These are phyloP conservation scores for Sporodiniella umbellata DNA, from an alignment of 371 early-diverging fungal genomes.

Conservation along the genomic window DNA sequence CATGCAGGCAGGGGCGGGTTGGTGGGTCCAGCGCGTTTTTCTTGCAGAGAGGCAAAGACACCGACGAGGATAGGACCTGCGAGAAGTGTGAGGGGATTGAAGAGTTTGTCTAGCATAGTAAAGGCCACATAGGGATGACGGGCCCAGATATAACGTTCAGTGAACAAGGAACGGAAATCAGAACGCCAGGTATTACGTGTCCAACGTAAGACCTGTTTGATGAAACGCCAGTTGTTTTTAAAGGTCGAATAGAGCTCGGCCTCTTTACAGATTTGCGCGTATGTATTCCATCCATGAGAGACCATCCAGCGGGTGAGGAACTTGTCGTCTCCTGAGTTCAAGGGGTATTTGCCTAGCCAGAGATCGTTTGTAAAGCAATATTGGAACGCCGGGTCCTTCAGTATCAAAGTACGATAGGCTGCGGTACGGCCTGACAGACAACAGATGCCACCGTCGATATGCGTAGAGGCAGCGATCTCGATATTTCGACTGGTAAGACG, in stretches of 20 bases:
- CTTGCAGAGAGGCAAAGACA: slow-evolving; percentile 29
- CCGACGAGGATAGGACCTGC: slow-evolving; percentile 66
- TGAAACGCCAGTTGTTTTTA: slow-evolving; percentile 77
- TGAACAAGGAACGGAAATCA: slow-evolving; percentile 64
- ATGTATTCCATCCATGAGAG: slow-evolving; percentile 68
- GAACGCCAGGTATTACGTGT: slow-evolving; percentile 79
- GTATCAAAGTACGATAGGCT: slow-evolving; percentile 69
- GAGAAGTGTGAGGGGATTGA: slow-evolving; percentile 70
- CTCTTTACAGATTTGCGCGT: slow-evolving; percentile 71
- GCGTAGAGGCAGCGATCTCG: slow-evolving; percentile 72
- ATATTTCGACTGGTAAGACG: slow-evolving; percentile 72
- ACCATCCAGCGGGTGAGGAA: slow-evolving; percentile 79
- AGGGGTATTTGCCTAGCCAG: slow-evolving; percentile 68
- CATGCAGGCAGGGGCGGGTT: slow-evolving; percentile 44
- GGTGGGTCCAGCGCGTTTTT: slow-evolving; percentile 25
- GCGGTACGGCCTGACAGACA: slow-evolving; percentile 78
- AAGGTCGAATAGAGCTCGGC: slow-evolving; percentile 71
- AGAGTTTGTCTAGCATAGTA: slow-evolving; percentile 74
- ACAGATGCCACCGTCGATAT: slow-evolving; percentile 77
- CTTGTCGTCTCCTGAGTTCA: slow-evolving; percentile 78
- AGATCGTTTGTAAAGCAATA: slow-evolving; percentile 69
- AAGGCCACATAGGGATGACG: slow-evolving; percentile 73
- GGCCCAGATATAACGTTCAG: slow-evolving; percentile 62
- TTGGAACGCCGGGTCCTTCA: slow-evolving; percentile 72
- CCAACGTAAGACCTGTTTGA: slow-evolving; percentile 73